These are phyloP conservation scores for Apiotrichum porosum DNA, from an alignment of 1,284 basidiomycete genomes.

Conservation along the genomic window DNA sequence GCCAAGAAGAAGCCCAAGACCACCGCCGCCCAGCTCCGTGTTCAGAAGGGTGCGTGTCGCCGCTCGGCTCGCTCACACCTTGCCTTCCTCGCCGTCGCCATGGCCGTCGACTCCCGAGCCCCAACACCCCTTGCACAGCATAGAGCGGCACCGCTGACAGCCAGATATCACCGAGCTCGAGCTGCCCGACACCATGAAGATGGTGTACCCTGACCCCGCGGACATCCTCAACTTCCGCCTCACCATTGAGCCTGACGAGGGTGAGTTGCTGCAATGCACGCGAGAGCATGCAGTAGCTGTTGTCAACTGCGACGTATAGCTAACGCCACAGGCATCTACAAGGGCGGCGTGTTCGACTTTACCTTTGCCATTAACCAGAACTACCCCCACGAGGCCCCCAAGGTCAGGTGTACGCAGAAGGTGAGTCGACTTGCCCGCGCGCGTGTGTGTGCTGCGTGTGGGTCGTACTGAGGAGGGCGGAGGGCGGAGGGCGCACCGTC, in stretches of 20 bases:
- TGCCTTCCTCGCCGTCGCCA: too few species aligned
- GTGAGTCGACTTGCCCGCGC: too few species aligned
- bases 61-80: too few species aligned
- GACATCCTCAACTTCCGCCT: conserved; percentile 95
- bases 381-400: conserved; percentile 98
- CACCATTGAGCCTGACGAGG: conserved; percentile 94
- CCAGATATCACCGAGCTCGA: conserved; percentile 97
- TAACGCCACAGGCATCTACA: conserved; percentile 81
- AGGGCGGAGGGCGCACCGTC: too few species aligned
- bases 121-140: too few species aligned
- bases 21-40: conserved; percentile 92
- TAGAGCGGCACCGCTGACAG: too few species aligned
- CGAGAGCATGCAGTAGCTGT: too few species aligned
- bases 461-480: too few species aligned
- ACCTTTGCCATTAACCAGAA: conserved; percentile 94
- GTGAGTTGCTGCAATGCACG: conserved; percentile 54
- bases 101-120: too few species aligned
- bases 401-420: conserved; percentile 94
- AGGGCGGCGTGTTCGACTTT: conserved; percentile 88
- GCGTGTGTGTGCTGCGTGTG: too few species aligned
- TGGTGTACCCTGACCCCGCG: conserved; percentile 80
- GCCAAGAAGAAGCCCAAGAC: conserved; percentile 96
- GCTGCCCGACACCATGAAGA: conserved; percentile 92
- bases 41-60: conserved; percentile 96
- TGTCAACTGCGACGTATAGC: too few species aligned